These are phyloP conservation scores for Apiotrichum akiyoshidainum DNA, from an alignment of 1,284 basidiomycete genomes.

Conservation along the genomic window DNA sequence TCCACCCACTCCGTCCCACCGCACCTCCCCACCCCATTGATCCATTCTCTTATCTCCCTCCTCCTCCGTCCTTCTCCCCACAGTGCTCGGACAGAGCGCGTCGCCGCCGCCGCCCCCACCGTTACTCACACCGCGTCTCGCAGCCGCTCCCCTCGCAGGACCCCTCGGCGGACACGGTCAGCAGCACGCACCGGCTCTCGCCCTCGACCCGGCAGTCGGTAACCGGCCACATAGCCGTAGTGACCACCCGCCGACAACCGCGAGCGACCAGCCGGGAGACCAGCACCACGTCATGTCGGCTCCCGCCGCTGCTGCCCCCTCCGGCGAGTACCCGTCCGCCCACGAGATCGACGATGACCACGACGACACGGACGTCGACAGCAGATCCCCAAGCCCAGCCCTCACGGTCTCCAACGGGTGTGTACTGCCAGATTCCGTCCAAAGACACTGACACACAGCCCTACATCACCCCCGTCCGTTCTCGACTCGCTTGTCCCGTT, in stretches of 20 bases:
- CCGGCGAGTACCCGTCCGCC: too few species aligned
- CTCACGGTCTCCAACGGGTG: conserved; percentile 26
- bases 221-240: neutral
- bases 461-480: conserved; percentile 19
- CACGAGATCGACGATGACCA: neutral
- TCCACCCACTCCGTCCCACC: neutral
- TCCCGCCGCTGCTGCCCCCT: too few species aligned
- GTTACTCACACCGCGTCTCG: conserved; percentile 19
- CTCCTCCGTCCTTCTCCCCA: neutral
- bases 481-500: conserved; percentile 15
- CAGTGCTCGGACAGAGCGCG: conserved; percentile 23
- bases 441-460: conserved; percentile 16
- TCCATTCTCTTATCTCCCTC: neutral
- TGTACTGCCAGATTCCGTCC: neutral
- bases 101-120: conserved; percentile 21
- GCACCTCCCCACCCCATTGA: neutral
- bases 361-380: neutral
- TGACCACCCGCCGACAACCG: neutral
- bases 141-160: conserved; percentile 12
- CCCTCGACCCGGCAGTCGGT: neutral
- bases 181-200: conserved; percentile 2
- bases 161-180: conserved; percentile 2
- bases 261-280: neutral
- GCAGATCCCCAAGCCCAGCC: conserved; percentile 21
- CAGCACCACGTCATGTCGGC: neutral